Conservation (phyloP, 352 stramenopile genomes). For the Phytopythium vexans region DNA sequence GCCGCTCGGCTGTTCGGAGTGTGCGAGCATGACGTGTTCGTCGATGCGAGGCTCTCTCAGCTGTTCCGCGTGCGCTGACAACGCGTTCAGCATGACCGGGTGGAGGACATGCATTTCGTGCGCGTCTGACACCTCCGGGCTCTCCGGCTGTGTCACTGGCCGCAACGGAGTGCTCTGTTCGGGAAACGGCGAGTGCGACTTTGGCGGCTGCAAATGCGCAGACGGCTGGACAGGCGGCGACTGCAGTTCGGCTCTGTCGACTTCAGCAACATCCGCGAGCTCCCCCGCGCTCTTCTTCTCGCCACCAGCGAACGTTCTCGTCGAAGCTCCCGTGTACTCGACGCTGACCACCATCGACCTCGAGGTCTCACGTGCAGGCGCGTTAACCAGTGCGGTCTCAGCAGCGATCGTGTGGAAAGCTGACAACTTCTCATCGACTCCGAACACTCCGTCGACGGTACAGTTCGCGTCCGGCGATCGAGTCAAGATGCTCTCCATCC, state of each 20-base stretch:
- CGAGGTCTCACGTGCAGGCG: slow-evolving; percentile 27
- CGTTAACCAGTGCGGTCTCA: slow-evolving; percentile 10
- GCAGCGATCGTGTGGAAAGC: slow-evolving; percentile 18
- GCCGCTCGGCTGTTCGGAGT: slow-evolving; percentile 31
- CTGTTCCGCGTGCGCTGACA: slow-evolving; percentile 33
- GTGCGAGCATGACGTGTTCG: slow-evolving; percentile 39
- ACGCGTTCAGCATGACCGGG: slow-evolving; percentile 40
- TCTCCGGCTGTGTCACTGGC: slow-evolving; percentile 36
- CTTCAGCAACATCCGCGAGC: too few species aligned
- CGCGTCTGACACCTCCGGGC: slow-evolving; percentile 11
- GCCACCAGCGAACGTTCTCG: slow-evolving; percentile 20
- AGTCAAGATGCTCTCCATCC: slow-evolving; percentile 17
- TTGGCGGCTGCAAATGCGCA: slow-evolving; percentile 49
- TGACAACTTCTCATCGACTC: slow-evolving; percentile 28
- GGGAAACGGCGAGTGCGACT: slow-evolving; percentile 46
- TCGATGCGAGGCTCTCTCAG: slow-evolving; percentile 13
- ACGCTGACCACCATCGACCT: slow-evolving; percentile 21
- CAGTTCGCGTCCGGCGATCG: slow-evolving; percentile 19
- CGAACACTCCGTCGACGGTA: slow-evolving; percentile 12
- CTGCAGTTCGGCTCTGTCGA: slow-evolving; percentile 20
- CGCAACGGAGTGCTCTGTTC: slow-evolving; percentile 61
- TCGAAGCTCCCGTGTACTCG: slow-evolving; percentile 7
- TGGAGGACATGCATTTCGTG: slow-evolving; percentile 64
- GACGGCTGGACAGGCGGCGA: slow-evolving; percentile 36
- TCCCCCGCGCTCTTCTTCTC: slow-evolving; percentile 4